Percentiles rank a stretch among this genome's conserved stretches.
Conservation (phyloP, 2,329 filamentous ascomycete species). For the Geosmithia morbida region DNA sequence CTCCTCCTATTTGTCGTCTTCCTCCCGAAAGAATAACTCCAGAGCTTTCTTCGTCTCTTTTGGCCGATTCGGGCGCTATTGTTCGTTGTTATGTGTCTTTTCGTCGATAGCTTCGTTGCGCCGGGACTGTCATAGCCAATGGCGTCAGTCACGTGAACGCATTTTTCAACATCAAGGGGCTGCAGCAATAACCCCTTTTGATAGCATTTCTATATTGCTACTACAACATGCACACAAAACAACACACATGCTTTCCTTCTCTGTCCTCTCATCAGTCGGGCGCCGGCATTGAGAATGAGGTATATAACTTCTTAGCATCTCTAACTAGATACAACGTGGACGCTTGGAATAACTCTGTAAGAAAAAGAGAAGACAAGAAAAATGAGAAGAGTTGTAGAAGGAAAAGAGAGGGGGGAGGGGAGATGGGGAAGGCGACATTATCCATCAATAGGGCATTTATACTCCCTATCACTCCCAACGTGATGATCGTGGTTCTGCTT, state of each 20-base stretch:
- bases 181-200: too few species aligned
- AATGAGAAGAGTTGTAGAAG: neutral
- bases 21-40: neutral
- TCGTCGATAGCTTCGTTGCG: too few species aligned
- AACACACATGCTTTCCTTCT: too few species aligned
- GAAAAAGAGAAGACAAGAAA: neutral
- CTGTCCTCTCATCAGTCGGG: neutral
- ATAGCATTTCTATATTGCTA: too few species aligned
- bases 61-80: too few species aligned
- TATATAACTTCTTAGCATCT: neutral
- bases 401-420: neutral
- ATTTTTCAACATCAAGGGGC: too few species aligned
- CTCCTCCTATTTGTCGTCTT: neutral
- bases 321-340: neutral
- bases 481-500: constrained; percentile 30
- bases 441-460: constrained; percentile 43
- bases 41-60: too few species aligned
- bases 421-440: constrained; percentile 15
- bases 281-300: too few species aligned
- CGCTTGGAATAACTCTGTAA: neutral
- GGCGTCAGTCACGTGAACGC: too few species aligned
- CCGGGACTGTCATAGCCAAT: too few species aligned
- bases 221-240: too few species aligned
- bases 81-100: too few species aligned
- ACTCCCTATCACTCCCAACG: constrained; percentile 28